Evolutionary conservation across 2,329 filamentous ascomycete genomes (phyloP).

Genomic region (Coccinonectria pachysandricola): DNA sequence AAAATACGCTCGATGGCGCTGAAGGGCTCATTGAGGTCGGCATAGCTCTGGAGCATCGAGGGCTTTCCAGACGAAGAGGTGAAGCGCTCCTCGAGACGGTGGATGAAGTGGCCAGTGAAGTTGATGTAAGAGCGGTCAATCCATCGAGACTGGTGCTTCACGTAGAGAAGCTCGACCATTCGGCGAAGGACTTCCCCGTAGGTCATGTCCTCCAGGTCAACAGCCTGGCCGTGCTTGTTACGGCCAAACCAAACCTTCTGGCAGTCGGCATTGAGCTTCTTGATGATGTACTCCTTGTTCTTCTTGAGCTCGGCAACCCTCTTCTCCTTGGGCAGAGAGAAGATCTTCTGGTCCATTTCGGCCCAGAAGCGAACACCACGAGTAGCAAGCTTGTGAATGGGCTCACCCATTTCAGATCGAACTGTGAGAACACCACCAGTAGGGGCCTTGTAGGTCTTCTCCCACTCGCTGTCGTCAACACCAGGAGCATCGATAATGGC

Average conservation of each 20-base stretch:
- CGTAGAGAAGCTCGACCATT: constrained; percentile 82
- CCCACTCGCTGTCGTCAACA: constrained; percentile 75
- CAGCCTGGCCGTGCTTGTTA: constrained; percentile 68
- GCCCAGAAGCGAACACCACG: constrained; percentile 95
- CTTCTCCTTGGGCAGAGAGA: constrained; percentile 91
- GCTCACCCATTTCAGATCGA: constrained; percentile 97
- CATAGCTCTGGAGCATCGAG: constrained; percentile 81
- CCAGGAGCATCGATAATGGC: constrained; percentile 81
- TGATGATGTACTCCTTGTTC: constrained; percentile 82
- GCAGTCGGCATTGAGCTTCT: constrained; percentile 91
- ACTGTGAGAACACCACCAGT: constrained; percentile 94
- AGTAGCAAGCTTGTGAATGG: constrained; percentile 96
- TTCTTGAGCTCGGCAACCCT: constrained; percentile 80
- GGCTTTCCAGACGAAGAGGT: constrained; percentile 59
- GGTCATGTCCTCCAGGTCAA: constrained; percentile 92
- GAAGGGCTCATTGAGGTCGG: constrained; percentile 77
- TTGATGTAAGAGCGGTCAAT: constrained; percentile 76
- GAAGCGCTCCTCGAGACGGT: constrained; percentile 94
- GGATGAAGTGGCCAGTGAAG: constrained; percentile 90
- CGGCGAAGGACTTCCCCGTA: constrained; percentile 80
- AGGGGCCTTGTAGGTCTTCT: constrained; percentile 84
- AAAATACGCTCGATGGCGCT: constrained; percentile 69
- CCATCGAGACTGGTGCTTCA: constrained; percentile 85
- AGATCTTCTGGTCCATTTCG: constrained; percentile 98
- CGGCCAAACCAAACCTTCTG: constrained; percentile 95